These are phyloP conservation scores for Globisporangium spinosum DNA, from an alignment of 352 stramenopile genomes.

Conservation along the genomic window DNA sequence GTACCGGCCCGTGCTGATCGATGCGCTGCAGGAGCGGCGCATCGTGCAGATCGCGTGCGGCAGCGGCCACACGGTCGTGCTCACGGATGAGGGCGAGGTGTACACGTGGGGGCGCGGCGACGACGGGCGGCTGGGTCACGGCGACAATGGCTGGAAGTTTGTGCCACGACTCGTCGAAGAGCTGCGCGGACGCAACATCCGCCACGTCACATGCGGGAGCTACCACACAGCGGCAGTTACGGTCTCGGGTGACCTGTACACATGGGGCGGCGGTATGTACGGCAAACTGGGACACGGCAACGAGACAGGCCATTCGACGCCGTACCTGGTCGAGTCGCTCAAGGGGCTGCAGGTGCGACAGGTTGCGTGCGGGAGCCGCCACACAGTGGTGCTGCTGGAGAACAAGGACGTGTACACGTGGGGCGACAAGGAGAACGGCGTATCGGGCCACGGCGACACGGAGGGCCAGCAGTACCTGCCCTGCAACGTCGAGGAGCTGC, in stretches of 20 bases:
- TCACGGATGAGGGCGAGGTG: conserved; percentile 86
- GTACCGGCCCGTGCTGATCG: conserved; percentile 74
- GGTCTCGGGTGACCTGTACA: conserved; percentile 91
- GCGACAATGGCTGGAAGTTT: conserved; percentile 97
- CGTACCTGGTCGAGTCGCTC: conserved; percentile 92
- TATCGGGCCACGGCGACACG: conserved; percentile 92
- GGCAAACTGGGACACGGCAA: conserved; percentile 92
- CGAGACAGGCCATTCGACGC: conserved; percentile 92
- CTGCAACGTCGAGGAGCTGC: conserved; percentile 86
- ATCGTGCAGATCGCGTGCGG: conserved; percentile 88
- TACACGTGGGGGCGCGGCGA: conserved; percentile 89
- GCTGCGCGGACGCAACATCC: conserved; percentile 87
- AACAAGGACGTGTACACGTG: conserved; percentile 91
- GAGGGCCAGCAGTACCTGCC: conserved; percentile 95
- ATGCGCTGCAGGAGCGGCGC: conserved; percentile 76
- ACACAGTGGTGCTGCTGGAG: conserved; percentile 91
- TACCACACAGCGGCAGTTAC: conserved; percentile 96
- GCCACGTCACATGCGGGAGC: conserved; percentile 93
- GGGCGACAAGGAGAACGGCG: conserved; percentile 95
- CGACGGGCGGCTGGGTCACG: conserved; percentile 88
- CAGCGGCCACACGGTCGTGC: conserved; percentile 86
- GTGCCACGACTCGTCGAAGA: conserved; percentile 91
- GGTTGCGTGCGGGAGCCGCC: conserved; percentile 92
- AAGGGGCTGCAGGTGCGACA: conserved; percentile 87
- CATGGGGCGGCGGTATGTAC: conserved; percentile 95